Evolutionary conservation across 345 rosid species (phyloP), one percentile per base, ranked within the genome.

Genomic region (Syzygium grande): DNA sequence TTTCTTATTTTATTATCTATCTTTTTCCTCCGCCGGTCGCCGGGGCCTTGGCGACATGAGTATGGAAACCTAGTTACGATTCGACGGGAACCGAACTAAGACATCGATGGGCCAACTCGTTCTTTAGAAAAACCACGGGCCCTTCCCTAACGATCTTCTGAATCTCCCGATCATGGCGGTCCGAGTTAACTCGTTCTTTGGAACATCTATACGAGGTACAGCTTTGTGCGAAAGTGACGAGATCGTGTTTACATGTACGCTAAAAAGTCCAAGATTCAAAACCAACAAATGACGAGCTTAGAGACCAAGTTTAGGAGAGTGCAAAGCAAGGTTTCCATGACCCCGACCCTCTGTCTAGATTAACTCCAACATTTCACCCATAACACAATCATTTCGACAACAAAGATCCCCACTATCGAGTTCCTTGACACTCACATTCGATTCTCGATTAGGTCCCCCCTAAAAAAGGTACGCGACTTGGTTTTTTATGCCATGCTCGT

Each of bases 281-380:
- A 38, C 83, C 83, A 2, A 73, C 49, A 38, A 11, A 73, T 73
- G 83, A 55, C 86, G 86, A 89, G 68, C 91, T 89, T 89, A 84
- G 87, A 80, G 85, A 77, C 86, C 25, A 89, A 89, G 91, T 86
- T 85, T 88, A 61, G 53, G 84, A 91, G 92, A 88, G 84, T 91
- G 46, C 55, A 41, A 86, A 73, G 89, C 87, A 86, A 84, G 85
- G 89, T 85, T 92, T 27, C 91, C 91, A 43, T 78, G 93, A 91
- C 34, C 30, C 54, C 41, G 93, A 90, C 93, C 61, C 27, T 23
- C 87, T 43, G 88, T 89, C 93, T 68, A 54, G 16, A 80, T 27
- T 53, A 85, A 88, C n/a, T 54, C 85, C 54, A 83, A 88, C 92
- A n/a, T 78, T 86, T 88, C 91, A 88, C 88, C 89, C 19, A 73